phyloP scores from a whole-genome alignment of 2,329 filamentous ascomycete genomes.

The Stagonosporopsis rhizophila region DNA sequence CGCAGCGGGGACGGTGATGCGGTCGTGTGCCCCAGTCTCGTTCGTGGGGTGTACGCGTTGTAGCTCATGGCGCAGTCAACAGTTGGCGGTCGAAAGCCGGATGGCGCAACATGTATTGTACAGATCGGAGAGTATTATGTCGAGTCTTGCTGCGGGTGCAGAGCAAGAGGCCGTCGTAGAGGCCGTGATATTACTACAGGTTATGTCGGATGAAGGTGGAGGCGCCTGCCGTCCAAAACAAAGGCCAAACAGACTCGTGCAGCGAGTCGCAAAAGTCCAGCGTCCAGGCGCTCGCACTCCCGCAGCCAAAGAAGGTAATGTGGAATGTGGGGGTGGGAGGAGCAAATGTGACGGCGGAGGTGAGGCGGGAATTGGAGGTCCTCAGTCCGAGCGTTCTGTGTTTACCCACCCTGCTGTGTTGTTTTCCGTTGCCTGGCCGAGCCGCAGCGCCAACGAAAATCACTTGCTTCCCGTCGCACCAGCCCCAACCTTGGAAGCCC shows the following conservation, averaged over 20 bases:
- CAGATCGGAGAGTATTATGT: conserved; percentile 20
- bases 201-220: conserved; percentile 23
- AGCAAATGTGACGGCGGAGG: conserved; percentile 33
- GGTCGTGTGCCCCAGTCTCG: conserved; percentile 49
- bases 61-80: conserved; percentile 44
- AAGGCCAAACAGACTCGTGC: conserved; percentile 20
- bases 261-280: conserved; percentile 28
- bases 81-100: conserved; percentile 3
- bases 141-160: conserved; percentile 22
- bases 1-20: conserved; percentile 58
- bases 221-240: conserved; percentile 36
- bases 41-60: conserved; percentile 46
- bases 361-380: conserved; percentile 34
- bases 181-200: conserved; percentile 38
- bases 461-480: conserved; percentile 23
- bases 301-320: conserved; percentile 42
- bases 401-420: conserved; percentile 36
- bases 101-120: conserved; percentile 47
- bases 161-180: conserved; percentile 36
- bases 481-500: conserved; percentile 3
- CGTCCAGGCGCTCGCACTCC: conserved; percentile 31
- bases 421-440: conserved; percentile 17
- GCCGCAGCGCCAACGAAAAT: conserved; percentile 25
- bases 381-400: conserved; percentile 29
- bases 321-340: conserved; percentile 36